A percentile compares a stretch with the other conserved stretches of the same genome.
Evolutionary conservation across 176 grass and related monocot species (phyloP).

Genomic region (Poa pratensis): DNA sequence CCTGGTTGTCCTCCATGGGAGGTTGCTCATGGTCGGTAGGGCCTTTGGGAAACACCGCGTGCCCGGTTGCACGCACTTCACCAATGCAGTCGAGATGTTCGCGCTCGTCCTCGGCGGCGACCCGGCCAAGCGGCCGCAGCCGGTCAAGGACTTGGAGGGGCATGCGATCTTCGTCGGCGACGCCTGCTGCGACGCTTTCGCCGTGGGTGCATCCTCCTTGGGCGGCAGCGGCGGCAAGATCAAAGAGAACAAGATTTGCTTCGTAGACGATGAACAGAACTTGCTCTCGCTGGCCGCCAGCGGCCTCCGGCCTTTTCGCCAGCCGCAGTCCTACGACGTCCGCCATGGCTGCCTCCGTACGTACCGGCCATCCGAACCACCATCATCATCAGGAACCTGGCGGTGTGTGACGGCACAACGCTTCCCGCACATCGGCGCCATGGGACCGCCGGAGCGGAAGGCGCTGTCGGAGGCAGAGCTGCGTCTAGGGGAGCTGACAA

Average conservation of each 20-base stretch:
- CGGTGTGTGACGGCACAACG: background rate
- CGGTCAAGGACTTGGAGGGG: background rate
- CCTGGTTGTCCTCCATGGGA: background rate
- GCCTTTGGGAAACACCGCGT: background rate
- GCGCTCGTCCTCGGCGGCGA: background rate
- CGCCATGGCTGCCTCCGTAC: background rate
- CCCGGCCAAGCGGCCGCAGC: background rate
- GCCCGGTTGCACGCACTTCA: background rate
- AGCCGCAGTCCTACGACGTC: background rate
- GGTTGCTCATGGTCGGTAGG: background rate
- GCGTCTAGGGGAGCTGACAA: background rate
- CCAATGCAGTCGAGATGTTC: no score
- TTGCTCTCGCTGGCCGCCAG: background rate
- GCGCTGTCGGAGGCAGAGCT: background rate
- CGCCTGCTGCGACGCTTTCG: background rate
- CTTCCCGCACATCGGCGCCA: background rate
- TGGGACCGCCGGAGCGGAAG: background rate
- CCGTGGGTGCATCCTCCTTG: background rate
- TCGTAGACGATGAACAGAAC: background rate
- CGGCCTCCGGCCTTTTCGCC: background rate
- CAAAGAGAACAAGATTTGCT: background rate
- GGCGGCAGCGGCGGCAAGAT: background rate
- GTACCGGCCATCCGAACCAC: background rate
- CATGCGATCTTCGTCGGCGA: no score
- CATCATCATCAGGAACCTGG: background rate